A percentile compares a stretch with the other conserved stretches of the same genome.
Evolutionary conservation across 2,329 filamentous ascomycete genomes (phyloP).

Genomic region (Cercospora brassicicola): DNA sequence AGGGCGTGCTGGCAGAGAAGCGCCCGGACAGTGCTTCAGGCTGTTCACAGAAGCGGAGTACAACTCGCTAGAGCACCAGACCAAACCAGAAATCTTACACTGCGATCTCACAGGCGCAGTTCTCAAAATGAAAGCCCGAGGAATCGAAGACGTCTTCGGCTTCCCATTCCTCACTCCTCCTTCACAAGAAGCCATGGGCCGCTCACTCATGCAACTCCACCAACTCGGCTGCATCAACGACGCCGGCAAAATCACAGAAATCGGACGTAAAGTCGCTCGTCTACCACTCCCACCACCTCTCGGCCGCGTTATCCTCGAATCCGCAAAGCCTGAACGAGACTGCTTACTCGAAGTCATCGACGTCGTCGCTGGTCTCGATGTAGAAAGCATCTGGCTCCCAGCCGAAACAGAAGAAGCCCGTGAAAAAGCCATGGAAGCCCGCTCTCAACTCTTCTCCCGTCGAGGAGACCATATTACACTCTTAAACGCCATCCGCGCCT

Average conservation of each 20-base stretch:
- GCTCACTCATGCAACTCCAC: constrained; percentile 76
- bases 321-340: constrained; percentile 66
- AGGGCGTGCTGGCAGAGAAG: constrained; percentile 90
- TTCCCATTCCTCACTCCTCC: constrained; percentile 88
- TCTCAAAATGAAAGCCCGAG: constrained; percentile 89
- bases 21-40: constrained; percentile 82
- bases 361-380: constrained; percentile 67
- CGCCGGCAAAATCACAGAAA: constrained; percentile 68
- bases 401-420: constrained; percentile 61
- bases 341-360: constrained; percentile 84
- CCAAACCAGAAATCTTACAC: constrained; percentile 83
- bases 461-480: constrained; percentile 66
- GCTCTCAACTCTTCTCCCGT: constrained; percentile 58
- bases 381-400: constrained; percentile 64
- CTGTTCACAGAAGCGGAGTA: constrained; percentile 83
- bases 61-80: constrained; percentile 66
- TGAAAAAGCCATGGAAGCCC: constrained; percentile 57
- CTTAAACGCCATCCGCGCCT: constrained; percentile 60
- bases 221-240: constrained; percentile 74
- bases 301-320: constrained; percentile 78
- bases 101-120: constrained; percentile 85
- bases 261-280: constrained; percentile 74
- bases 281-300: constrained; percentile 81
- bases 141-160: constrained; percentile 73
- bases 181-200: constrained; percentile 72